phyloP scores from a whole-genome alignment of 2,329 filamentous ascomycete species.

The Chaetomiaceae sp. region DNA sequence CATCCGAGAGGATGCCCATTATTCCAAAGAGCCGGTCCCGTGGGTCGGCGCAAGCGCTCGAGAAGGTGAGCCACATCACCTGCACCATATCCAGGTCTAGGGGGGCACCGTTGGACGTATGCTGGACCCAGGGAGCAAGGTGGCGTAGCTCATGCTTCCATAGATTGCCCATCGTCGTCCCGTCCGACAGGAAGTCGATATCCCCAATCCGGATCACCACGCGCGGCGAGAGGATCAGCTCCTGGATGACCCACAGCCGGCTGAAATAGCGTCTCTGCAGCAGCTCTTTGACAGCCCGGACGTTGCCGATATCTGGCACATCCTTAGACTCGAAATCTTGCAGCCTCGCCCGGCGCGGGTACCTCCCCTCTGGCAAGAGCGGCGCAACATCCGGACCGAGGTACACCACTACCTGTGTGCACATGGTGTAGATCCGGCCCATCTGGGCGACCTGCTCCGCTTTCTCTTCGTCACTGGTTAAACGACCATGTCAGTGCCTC shows the following conservation, averaged over 20 bases:
- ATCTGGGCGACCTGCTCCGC: slow-evolving; percentile 3
- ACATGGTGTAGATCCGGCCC: not conserved
- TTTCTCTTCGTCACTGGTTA: not conserved
- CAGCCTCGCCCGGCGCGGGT: not conserved
- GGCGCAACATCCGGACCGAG: slow-evolving; percentile 7
- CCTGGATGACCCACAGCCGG: slow-evolving; percentile 5
- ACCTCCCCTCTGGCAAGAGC: not conserved
- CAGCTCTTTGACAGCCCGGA: not conserved
- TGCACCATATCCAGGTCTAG: not conserved
- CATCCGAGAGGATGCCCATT: not conserved
- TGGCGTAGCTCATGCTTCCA: not conserved
- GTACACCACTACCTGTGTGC: slow-evolving; percentile 5
- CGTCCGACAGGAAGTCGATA: slow-evolving; percentile 2
- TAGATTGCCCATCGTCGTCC: not conserved
- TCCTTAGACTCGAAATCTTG: not conserved
- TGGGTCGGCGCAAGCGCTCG: not conserved
- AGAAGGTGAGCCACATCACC: not conserved
- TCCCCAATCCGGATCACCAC: slow-evolving; percentile 1
- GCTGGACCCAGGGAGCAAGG: not conserved
- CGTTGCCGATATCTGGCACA: no score
- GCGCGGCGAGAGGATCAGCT: not conserved
- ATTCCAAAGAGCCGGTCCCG: slow-evolving; percentile 1
- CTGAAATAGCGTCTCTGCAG: not conserved
- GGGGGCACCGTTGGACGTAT: not conserved
- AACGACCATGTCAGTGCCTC: no score